These are phyloP conservation scores for Monosporascus sp. DNA, from an alignment of 2,329 filamentous ascomycete genomes.

Conservation along the genomic window DNA sequence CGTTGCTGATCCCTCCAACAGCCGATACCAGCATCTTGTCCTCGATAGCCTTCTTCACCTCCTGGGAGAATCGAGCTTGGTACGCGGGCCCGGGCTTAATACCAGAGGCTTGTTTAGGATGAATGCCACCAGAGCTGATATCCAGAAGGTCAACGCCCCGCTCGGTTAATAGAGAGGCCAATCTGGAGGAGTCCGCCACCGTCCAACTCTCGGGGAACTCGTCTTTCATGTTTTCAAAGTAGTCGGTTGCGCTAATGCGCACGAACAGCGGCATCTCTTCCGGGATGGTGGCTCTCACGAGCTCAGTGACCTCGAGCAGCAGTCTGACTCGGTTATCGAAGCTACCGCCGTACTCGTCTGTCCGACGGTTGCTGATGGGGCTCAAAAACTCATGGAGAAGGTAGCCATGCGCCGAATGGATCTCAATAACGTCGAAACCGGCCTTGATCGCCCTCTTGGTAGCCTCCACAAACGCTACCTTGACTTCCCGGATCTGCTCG, in stretches of 20 bases:
- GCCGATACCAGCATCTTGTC: slow-evolving; percentile 53
- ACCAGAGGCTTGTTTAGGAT: slow-evolving; percentile 41
- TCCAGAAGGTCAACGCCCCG: slow-evolving; percentile 67
- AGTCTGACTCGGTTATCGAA: slow-evolving; percentile 70
- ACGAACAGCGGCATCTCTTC: slow-evolving; percentile 62
- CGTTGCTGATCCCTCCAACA: slow-evolving; percentile 46
- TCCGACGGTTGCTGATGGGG: slow-evolving; percentile 65
- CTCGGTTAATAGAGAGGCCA: slow-evolving; percentile 56
- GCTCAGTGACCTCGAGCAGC: slow-evolving; percentile 61
- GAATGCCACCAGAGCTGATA: slow-evolving; percentile 59
- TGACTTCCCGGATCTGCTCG: slow-evolving; percentile 30
- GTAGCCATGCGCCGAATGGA: slow-evolving; percentile 78
- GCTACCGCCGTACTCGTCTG: slow-evolving; percentile 61
- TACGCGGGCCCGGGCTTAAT: slow-evolving; percentile 55
- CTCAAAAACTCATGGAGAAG: slow-evolving; percentile 66
- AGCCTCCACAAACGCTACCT: slow-evolving; percentile 30
- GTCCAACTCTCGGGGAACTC: slow-evolving; percentile 54
- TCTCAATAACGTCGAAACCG: slow-evolving; percentile 61
- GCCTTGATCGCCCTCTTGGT: slow-evolving; percentile 35
- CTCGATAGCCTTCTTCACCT: slow-evolving; percentile 61
- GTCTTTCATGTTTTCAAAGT: slow-evolving; percentile 53
- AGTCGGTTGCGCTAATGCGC: slow-evolving; percentile 64
- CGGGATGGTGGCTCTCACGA: slow-evolving; percentile 57
- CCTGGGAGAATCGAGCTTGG: slow-evolving; percentile 61
- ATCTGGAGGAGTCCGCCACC: slow-evolving; percentile 50